Evolutionary conservation across 2,329 filamentous ascomycete species (phyloP).

Genomic region (Alternaria sp.): DNA sequence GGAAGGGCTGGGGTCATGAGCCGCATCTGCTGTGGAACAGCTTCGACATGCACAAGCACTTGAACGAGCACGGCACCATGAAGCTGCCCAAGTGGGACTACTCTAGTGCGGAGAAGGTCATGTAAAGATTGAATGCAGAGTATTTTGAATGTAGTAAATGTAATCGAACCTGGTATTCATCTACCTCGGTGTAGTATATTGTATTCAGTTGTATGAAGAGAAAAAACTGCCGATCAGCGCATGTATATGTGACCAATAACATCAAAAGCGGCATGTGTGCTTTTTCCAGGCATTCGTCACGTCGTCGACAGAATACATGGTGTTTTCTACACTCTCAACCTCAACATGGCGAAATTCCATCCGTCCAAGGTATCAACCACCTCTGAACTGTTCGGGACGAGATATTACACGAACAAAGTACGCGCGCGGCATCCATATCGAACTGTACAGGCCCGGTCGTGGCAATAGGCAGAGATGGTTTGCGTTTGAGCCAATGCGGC

Average conservation of each 20-base stretch:
- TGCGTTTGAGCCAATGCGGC: not conserved
- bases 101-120: constrained; percentile 16
- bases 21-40: constrained; percentile 86
- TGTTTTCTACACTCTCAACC: not conserved
- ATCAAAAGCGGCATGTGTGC: not conserved
- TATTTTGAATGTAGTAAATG: not conserved
- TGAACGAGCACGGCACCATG: constrained; percentile 87
- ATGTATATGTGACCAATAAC: not conserved
- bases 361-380: not conserved
- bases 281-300: not conserved
- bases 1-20: constrained; percentile 89
- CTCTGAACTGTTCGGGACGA: not conserved
- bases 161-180: not conserved
- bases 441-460: not conserved
- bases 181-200: not conserved
- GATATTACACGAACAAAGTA: not conserved
- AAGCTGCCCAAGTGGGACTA: constrained; percentile 75
- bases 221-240: not conserved
- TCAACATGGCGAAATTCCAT: not conserved
- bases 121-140: not conserved
- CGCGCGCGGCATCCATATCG: not conserved
- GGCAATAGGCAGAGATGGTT: not conserved
- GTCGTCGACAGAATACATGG: not conserved
- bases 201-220: not conserved
- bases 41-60: constrained; percentile 89